These are phyloP conservation scores for Petunia hybrid DNA, from an alignment of 305 asterid genomes.

Conservation along the genomic window DNA sequence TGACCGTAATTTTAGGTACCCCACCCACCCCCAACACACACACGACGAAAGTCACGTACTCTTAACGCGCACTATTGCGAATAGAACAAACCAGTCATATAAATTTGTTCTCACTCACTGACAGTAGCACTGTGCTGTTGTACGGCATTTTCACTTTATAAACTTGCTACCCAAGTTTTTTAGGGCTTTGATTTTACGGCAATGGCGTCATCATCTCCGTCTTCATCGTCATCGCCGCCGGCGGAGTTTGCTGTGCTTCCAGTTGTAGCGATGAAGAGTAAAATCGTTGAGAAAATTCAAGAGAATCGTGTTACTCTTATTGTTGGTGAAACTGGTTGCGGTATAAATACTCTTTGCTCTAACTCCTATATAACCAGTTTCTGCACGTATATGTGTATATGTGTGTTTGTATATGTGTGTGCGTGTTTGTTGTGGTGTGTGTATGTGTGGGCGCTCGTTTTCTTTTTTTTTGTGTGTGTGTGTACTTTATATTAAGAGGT, in stretches of 20 bases:
- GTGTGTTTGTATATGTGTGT: too few relatives aligned
- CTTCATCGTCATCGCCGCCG: conserved; percentile 37
- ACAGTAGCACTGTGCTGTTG: too few relatives aligned
- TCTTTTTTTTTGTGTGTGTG: too few relatives aligned
- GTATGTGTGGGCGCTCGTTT: too few relatives aligned
- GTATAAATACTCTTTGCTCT: conserved; percentile 42
- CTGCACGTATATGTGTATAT: too few relatives aligned
- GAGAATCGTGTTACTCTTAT: conserved; percentile 90
- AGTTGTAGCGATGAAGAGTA: conserved; percentile 58
- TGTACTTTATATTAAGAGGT: not conserved
- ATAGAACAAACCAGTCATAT: not conserved
- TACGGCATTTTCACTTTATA: too few relatives aligned
- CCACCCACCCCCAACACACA: too few relatives aligned
- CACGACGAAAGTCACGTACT: too few relatives aligned
- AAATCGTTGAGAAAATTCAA: conserved; percentile 74
- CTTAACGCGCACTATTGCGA: not conserved
- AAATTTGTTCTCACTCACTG: too few relatives aligned
- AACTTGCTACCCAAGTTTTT: conserved; percentile 33
- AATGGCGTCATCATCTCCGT: conserved; percentile 58
- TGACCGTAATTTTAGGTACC: too few relatives aligned
- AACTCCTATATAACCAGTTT: not conserved
- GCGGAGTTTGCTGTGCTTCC: conserved; percentile 64
- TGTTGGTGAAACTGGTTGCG: conserved; percentile 95
- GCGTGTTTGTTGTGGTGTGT: too few relatives aligned
- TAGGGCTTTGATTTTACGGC: conserved; percentile 27